Percentiles rank a stretch among this genome's conserved stretches.
These are phyloP conservation scores for Naematelia encephala DNA, from an alignment of 768 basidiomycete genomes.

Conservation along the genomic window DNA sequence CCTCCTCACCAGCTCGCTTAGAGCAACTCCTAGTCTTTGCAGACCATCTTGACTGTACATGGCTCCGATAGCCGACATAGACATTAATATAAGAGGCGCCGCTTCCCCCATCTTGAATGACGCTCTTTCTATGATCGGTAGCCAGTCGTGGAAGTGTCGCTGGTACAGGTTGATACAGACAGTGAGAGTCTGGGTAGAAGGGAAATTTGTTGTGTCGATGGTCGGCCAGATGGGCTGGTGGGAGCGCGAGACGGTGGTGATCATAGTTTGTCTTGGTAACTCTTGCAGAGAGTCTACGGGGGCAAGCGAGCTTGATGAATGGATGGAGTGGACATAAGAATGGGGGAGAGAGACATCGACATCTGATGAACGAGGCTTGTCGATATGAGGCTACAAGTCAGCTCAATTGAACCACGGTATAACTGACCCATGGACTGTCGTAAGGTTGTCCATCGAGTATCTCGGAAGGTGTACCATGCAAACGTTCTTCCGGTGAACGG, in stretches of 20 bases:
- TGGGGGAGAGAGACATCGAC: conserved; percentile 5
- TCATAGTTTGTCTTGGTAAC: conserved; percentile 1
- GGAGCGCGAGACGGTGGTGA: neutral
- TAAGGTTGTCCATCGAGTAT: conserved; percentile 12
- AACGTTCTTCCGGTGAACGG: neutral
- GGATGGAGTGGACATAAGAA: neutral
- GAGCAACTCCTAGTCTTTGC: conserved; percentile 3
- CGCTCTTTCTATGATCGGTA: conserved; percentile 10
- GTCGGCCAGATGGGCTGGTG: conserved; percentile 12
- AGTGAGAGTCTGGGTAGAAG: conserved; percentile 9
- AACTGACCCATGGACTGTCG: conserved; percentile 12
- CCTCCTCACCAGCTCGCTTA: conserved; percentile 12
- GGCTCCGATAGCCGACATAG: conserved; percentile 11
- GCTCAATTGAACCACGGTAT: neutral
- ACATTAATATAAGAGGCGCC: conserved; percentile 5
- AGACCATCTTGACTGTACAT: conserved; percentile 12
- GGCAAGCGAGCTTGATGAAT: neutral
- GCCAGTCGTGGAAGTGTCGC: conserved; percentile 11
- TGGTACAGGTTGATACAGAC: conserved; percentile 13
- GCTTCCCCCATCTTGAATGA: conserved; percentile 3
- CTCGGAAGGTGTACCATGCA: conserved; percentile 5
- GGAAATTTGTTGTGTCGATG: conserved; percentile 10
- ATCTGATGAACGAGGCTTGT: conserved; percentile 14
- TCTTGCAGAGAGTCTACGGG: neutral
- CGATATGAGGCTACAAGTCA: conserved; percentile 5